These are phyloP conservation scores for Penicillium janthinellum DNA, from an alignment of 2,329 filamentous ascomycete genomes.

Conservation along the genomic window DNA sequence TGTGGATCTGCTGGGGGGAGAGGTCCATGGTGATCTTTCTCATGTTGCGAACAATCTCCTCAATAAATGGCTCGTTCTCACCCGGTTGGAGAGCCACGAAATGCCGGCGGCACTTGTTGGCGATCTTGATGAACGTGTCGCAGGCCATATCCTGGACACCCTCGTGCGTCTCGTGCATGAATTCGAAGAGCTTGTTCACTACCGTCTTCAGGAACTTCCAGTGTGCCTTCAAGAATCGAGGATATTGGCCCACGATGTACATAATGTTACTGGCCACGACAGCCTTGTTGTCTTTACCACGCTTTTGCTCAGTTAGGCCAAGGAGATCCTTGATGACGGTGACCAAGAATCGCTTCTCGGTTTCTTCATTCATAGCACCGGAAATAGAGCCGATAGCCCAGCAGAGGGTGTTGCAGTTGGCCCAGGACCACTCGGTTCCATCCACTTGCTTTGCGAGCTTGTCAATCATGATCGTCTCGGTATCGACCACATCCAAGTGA, in stretches of 20 bases:
- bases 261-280: slow-evolving; percentile 99
- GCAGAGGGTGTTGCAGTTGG: slow-evolving; percentile 98
- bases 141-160: slow-evolving; percentile 99
- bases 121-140: slow-evolving; percentile 99
- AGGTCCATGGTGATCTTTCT: slow-evolving; percentile 94
- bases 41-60: slow-evolving; percentile 95
- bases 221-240: slow-evolving; percentile 95
- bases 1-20: slow-evolving; percentile 95
- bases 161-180: slow-evolving; percentile 99
- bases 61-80: slow-evolving; percentile 94
- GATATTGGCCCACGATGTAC: slow-evolving; percentile 99
- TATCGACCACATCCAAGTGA: slow-evolving; percentile 95
- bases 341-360: slow-evolving; percentile 95
- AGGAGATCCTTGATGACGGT: slow-evolving; percentile 98
- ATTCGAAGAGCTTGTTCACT: slow-evolving; percentile 99
- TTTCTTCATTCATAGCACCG: slow-evolving; percentile 98
- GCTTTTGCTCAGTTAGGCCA: slow-evolving; percentile 97
- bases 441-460: slow-evolving; percentile 96
- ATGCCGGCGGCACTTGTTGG: slow-evolving; percentile 94
- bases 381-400: slow-evolving; percentile 99
- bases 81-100: slow-evolving; percentile 95
- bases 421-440: slow-evolving; percentile 96
- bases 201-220: slow-evolving; percentile 99
- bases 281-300: slow-evolving; percentile 98
- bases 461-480: slow-evolving; percentile 98